A percentile compares a stretch with the other conserved stretches of the same genome.
These are phyloP conservation scores for Discostella stelligeroides DNA, from an alignment of 108 stramenopile species.

Conservation along the genomic window DNA sequence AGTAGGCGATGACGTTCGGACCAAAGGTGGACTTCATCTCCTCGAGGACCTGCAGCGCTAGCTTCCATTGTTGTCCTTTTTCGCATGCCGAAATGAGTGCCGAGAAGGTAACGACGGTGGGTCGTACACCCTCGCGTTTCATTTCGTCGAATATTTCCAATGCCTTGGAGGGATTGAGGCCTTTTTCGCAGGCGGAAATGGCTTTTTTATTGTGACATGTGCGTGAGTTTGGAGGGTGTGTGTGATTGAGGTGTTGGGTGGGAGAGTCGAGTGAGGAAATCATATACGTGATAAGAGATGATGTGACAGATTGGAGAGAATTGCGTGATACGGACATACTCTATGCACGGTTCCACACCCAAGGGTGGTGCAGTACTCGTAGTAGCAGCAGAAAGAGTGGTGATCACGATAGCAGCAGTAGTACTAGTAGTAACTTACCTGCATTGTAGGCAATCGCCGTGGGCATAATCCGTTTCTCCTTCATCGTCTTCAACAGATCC, in stretches of 20 bases:
- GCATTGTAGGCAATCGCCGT: slow-evolving; percentile 87
- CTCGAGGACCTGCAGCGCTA: slow-evolving; percentile 84
- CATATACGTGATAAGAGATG: no score
- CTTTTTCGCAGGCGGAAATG: slow-evolving; percentile 88
- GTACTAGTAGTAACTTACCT: slow-evolving; percentile 15
- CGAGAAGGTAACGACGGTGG: slow-evolving; percentile 92
- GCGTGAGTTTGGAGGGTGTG: neutral
- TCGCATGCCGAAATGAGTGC: slow-evolving; percentile 90
- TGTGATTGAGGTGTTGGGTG: no score
- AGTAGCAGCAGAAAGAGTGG: no score
- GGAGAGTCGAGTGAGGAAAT: no score
- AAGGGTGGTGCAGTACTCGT: no score
- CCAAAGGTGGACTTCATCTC: slow-evolving; percentile 84
- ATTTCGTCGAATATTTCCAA: slow-evolving; percentile 85
- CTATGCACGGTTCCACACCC: no score
- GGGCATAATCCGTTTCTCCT: slow-evolving; percentile 67
- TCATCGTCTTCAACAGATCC: slow-evolving; percentile 83
- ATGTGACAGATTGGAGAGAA: no score
- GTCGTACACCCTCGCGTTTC: slow-evolving; percentile 78
- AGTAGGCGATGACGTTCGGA: slow-evolving; percentile 88
- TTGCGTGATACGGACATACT: no score
- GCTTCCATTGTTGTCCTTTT: slow-evolving; percentile 90
- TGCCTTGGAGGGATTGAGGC: slow-evolving; percentile 73
- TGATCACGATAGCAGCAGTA: no score
- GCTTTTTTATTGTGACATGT: no score